Base-by-base conservation (phyloP, 768 basidiomycete species). In the Suillus sp. region DNA sequence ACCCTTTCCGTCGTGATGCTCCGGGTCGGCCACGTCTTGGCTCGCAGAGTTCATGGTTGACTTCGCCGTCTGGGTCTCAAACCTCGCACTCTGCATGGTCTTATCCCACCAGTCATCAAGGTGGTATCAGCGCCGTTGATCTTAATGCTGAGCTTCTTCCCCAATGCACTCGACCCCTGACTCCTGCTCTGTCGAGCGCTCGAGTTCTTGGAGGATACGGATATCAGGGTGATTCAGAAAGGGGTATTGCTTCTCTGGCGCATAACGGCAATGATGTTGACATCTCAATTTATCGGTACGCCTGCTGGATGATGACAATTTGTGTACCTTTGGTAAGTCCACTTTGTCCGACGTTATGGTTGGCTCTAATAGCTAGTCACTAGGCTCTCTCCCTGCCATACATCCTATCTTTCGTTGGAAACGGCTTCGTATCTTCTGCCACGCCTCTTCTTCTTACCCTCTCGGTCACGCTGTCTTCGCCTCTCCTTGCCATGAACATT, bases 11-110 rank as follows among this genome's bases (percentile, higher is more conserved):
- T 59, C 83, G 85, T 37, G 82, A 84, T 53, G 72, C 77, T 25
- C 83, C 85, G 9, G 72, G 75, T 38, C 84, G 82, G 45, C 72
- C 72, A 37, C 84, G 88, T 37, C 71, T 86, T 22, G 86, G 81
- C 10, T 90, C 90, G 8, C 88, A 90, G 71, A 85, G 79, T 20
- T 92, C 90, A 4, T 92, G 91, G 91, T 72, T 92, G 62, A 88
- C 88, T 0, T 89, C 88, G 4, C 81, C 83, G 8, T 79, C 84
- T 50, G 85, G 80, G 13, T 84, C 87, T 13, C 85, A 84, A 50
- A 76, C 79, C 16, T 86, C 87, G 0, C 62, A 86, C 25, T 84
- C 90, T 27, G 82, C 84, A 10, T 92, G 89, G 88, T 90, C 88
- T 1, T 91, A 84, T 77, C 85, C 91, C 20, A 74, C 84, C 3